Evolutionary conservation across 805 yeast species (phyloP).

Genomic region (Candida tammaniensis): DNA sequence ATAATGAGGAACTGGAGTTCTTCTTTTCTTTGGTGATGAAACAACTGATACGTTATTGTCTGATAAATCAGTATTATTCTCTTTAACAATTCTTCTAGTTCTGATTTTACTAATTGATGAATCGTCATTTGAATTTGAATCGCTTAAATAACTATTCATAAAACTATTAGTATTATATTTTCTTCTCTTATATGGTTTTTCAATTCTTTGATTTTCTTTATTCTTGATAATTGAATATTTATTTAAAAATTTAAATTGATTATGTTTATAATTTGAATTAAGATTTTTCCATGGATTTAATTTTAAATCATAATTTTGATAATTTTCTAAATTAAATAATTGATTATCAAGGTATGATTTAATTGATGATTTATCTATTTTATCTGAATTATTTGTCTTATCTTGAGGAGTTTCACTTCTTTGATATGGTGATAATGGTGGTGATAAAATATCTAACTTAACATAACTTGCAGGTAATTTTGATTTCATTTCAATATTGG

Average conservation of each 20-base stretch:
- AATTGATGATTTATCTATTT: slow-evolving; percentile 7
- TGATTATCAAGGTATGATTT: slow-evolving; percentile 13
- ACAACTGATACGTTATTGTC: slow-evolving; percentile 8
- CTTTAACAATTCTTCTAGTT: slow-evolving; percentile 53
- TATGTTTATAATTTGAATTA: slow-evolving; percentile 43
- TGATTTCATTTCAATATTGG: slow-evolving; percentile 17
- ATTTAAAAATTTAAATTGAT: slow-evolving; percentile 51
- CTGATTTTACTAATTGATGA: slow-evolving; percentile 49
- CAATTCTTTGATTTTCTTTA: slow-evolving; percentile 15
- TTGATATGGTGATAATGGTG: slow-evolving; percentile 45
- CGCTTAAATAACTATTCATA: slow-evolving; percentile 8
- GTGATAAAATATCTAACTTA: slow-evolving; percentile 36
- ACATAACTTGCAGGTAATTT: slow-evolving; percentile 9
- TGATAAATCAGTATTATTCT: slow-evolving; percentile 9
- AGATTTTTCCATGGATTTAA: slow-evolving; percentile 52
- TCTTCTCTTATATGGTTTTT: slow-evolving; percentile 20
- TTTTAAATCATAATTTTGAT: slow-evolving; percentile 43
- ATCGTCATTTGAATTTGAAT: slow-evolving; percentile 20
- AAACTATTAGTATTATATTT: slow-evolving; percentile 14
- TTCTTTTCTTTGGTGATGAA: slow-evolving; percentile 38
- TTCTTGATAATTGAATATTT: slow-evolving; percentile 41
- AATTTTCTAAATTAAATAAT: slow-evolving; percentile 49
- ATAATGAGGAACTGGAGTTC: slow-evolving; percentile 25
- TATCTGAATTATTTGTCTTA: slow-evolving; percentile 1
- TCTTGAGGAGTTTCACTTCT: slow-evolving; percentile 9